Base-by-base conservation (phyloP, 2,329 filamentous ascomycete genomes). In the Corinectria fuckeliana region DNA sequence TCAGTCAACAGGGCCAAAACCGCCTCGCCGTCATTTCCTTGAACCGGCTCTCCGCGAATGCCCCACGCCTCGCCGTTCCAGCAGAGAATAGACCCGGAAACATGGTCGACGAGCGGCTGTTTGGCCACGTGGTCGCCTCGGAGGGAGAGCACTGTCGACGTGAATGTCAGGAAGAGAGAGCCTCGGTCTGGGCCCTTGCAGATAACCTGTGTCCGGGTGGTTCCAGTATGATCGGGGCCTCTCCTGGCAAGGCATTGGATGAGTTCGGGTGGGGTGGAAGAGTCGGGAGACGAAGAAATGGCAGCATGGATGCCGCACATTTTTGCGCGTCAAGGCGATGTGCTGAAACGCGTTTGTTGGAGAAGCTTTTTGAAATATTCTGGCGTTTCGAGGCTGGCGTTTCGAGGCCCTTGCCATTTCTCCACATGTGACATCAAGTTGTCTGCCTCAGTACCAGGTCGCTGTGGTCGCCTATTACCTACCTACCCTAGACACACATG, bases 11-110 rank as follows among this genome's bases (percentile, higher is more conserved):
- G 71, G 30, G 81, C 71, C 70, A 94, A 88, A 16, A 98, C 80
- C 6, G 80, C 77, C 69, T 89, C 83, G 3, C 91, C 91, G 76
- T 99, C 95, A 72, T 97, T 97, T 57, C 88, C 91, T 5, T 71
- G 58, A n/a, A 97, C 80, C 1, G 74, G 69, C 9, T 82, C 68
- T 30, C 82, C 82, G 8, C 76, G 77, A 49, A 96, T 82, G 57
- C 85, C 89, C 95, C 95, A 99, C 1, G 93, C 94, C 74, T 99
- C 95, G 41, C 95, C 95, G 72, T 99, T 99, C 95, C 95, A 99
- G 82, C 94, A 97, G 2, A 99, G 81, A 1, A 91, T 80, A 1
- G 89, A 92, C 4, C 82, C 81, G 0, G 82, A 83, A 0, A 68
- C 63, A 3, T 72, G 34, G 64, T 90, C 85, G 39, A 83, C 75